These are phyloP conservation scores for Kluyveromyces nonfermentans DNA, from an alignment of 805 yeast genomes.

Conservation along the genomic window DNA sequence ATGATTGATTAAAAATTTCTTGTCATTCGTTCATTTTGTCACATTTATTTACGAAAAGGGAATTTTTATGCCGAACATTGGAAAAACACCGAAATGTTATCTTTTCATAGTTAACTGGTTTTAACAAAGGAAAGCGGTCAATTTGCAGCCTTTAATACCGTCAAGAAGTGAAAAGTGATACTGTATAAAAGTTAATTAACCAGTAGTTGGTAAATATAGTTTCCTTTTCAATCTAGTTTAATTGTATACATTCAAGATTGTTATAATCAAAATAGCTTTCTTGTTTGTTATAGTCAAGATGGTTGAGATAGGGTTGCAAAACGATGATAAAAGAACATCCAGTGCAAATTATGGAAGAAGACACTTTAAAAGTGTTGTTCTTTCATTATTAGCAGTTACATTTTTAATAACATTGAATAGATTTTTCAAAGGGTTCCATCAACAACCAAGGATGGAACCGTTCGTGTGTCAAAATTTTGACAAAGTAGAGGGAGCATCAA, in stretches of 20 bases:
- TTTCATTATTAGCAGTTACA: not conserved
- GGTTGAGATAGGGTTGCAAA: not conserved
- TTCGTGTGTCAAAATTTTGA: conserved; percentile 9
- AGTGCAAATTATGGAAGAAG: not conserved
- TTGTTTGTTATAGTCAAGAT: not conserved
- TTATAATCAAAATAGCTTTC: too few relatives aligned
- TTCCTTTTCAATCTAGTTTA: too few relatives aligned
- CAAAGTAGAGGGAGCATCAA: conserved; percentile 4
- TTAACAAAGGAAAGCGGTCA: not conserved
- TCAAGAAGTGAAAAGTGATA: not conserved
- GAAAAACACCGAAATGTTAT: not conserved
- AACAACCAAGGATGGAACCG: not conserved
- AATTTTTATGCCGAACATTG: not conserved
- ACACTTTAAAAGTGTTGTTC: not conserved
- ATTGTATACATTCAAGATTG: too few relatives aligned
- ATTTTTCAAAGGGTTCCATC: not conserved
- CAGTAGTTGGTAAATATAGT: too few relatives aligned
- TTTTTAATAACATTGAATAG: not conserved
- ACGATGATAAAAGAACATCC: not conserved
- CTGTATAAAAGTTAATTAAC: not conserved
- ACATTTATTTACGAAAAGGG: not conserved
- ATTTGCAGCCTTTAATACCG: not conserved
- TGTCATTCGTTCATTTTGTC: not conserved
- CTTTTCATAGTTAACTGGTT: not conserved
- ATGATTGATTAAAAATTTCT: too few relatives aligned